Base-by-base conservation (phyloP, 1,284 basidiomycete species). In the Xerocomus minutiporus region DNA sequence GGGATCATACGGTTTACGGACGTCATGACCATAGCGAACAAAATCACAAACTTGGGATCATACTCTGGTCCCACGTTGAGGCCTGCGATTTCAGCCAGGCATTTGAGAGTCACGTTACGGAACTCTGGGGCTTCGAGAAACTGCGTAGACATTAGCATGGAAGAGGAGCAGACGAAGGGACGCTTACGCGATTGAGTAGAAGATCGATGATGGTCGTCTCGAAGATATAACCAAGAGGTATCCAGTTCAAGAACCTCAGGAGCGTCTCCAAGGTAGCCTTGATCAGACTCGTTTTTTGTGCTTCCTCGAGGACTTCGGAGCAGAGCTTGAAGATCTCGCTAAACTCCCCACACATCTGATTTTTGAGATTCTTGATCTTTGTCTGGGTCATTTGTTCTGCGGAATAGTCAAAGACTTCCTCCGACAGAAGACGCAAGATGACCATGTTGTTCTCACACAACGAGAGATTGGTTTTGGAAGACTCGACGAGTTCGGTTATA, bases 361-460 rank as follows among this genome's bases (percentile, higher is more conserved):
- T 95, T 79, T 99, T 99, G 58, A 99, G 77, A 60, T 91, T 89
- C 74, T 97, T 97, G 57, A 94, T 97, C 78, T 98, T 99, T 15
- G 89, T 89, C 71, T 97, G 94, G 0, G 96, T 98, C 94, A 99
- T 93, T 73, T 97, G 93, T 67, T 99, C 97, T 2, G 96, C 93
- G 5, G 95, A 98, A 73, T 91, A 99, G 73, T 99, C 97, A 67
- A 99, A 99, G 59, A 99, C 94, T 72, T 99, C 97, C 69, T 99
- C 97, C 0, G 94, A 97, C 15, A 99, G 79, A n/a, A 99, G 80
- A 69, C 93, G 93, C 59, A 99, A 80, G 69, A 99, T 99, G 70
- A 94, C 84, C 97, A 99, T 99, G 77, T 99, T 99, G 81, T 99
- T 99, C 74, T 99, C 97, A 80, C 97, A 99, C 29, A 99, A 83